phyloP scores from a whole-genome alignment of 495 filamentous ascomycete genomes.

The Penicillium antarcticum region DNA sequence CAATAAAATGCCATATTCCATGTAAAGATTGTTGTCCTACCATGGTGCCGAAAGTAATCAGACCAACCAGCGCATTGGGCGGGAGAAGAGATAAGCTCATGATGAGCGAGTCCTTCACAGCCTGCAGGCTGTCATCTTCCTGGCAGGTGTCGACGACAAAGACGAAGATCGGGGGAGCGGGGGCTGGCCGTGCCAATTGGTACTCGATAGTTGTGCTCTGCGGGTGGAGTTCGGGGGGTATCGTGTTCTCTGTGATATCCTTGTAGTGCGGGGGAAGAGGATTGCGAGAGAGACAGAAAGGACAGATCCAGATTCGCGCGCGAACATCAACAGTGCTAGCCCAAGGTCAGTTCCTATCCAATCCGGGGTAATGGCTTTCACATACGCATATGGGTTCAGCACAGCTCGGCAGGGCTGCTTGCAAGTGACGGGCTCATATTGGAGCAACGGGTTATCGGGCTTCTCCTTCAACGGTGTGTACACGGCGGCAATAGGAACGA shows the following conservation, averaged over 20 bases:
- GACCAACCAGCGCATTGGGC: constrained; percentile 86
- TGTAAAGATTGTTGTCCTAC: constrained; percentile 39
- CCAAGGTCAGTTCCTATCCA: constrained; percentile 18
- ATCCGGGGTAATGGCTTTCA: constrained; percentile 5
- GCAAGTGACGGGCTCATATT: constrained; percentile 97
- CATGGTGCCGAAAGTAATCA: constrained; percentile 98
- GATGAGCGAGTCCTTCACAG: constrained; percentile 92
- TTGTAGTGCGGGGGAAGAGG: constrained; percentile 96
- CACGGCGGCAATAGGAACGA: constrained; percentile 94
- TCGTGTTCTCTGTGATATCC: constrained; percentile 92
- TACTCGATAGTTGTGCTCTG: constrained; percentile 97
- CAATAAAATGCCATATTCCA: constrained; percentile 17
- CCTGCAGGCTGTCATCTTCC: constrained; percentile 94
- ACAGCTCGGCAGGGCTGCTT: constrained; percentile 95
- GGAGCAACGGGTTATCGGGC: constrained; percentile 80
- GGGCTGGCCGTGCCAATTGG: constrained; percentile 84
- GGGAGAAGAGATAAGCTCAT: constrained; percentile 96
- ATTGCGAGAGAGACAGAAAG: constrained; percentile 96
- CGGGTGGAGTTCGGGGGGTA: constrained; percentile 93
- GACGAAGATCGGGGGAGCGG: constrained; percentile 92
- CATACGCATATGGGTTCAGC: constrained; percentile 93
- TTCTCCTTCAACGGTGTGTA: constrained; percentile 98
- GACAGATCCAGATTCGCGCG: constrained; percentile 95
- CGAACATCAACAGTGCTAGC: constrained; percentile 89
- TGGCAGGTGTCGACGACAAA: constrained; percentile 99